Evolutionary conservation across 2,329 filamentous ascomycete genomes (phyloP), one percentile per base, ranked within the genome.

Genomic region (Fusarium dimerum): DNA sequence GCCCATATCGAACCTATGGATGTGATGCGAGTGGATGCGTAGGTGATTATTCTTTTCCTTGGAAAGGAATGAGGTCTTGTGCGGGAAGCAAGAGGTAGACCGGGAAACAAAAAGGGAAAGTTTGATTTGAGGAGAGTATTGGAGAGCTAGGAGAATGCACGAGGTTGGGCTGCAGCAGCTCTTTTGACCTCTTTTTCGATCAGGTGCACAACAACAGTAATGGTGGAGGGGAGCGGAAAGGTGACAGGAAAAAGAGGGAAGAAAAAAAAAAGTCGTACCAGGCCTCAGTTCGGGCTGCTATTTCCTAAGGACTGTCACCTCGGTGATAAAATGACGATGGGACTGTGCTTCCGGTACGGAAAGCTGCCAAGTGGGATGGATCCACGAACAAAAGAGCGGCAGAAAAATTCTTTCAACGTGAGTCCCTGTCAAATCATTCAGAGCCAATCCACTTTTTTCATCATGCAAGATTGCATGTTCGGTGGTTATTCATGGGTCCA

Each of bases 1-100:
- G 63, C 72, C 72, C 72, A 74, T 74, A 54, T 66, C 63, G 62
- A 61, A 60, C 49, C 50, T 43, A 50, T 51, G 47, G 57, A 51
- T 44, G 55, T 60, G 30, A 46, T 57, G 53, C 52, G 46, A 55
- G 32, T 43, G 53, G n/a, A n/a, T n/a, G n/a, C n/a, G n/a, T n/a
- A n/a, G n/a, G n/a, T n/a, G n/a, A n/a, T n/a, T n/a, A n/a, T n/a
- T n/a, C n/a, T n/a, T n/a, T n/a, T n/a, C n/a, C n/a, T n/a, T n/a
- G n/a, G n/a, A n/a, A n/a, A n/a, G 42, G 48, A 46, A 50, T 50
- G 49, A 53, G 38, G 49, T 55, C 43, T 45, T 16, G 26, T 40
- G 36, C 39, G 20, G 53, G 48, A 38, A 42, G 45, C 49, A 48
- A 43, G n/a, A 36, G 44, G 39, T 15, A 41, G 13, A 39, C 38